Base-by-base conservation (phyloP, 495 filamentous ascomycete genomes). In the Hyaloscypha finlandica region DNA sequence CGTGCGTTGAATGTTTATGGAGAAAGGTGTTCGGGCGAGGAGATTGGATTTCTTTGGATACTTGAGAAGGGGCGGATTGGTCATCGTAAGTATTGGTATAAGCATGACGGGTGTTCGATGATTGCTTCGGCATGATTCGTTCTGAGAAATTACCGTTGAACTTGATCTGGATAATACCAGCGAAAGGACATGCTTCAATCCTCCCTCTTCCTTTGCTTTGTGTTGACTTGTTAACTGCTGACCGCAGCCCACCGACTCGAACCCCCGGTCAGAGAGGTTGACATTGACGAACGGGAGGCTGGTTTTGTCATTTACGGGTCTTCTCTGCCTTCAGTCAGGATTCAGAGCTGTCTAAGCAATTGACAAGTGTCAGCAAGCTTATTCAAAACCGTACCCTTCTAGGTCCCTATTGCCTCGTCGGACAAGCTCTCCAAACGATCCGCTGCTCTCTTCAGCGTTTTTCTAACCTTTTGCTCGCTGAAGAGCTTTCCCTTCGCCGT, bases 81-180 rank as follows among this genome's bases (percentile, higher is more conserved):
- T 6, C 4, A 39, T 42, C 11, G 62, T 64, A 56, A 64, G 62
- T n/a, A 33, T 12, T 6, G 31, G 30, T 56, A 56, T n/a, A 16
- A 70, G 75, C 76, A 77, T 78, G 75, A 73, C 76, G 75, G 76
- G 75, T 77, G 76, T 78, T 77, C 76, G 76, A 76, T 65, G 66
- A 58, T 73, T 75, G 60, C 68, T 70, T 73, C 70, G 54, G 65
- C 68, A 68, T 68, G 65, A 64, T 67, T 75, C 63, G 63, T 66
- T 66, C 63, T 66, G 63, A 66, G 63, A 66, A 45, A 48, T 63
- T 59, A 66, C 63, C 63, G 63, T 66, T 66, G 63, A 66, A 66
- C 63, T 66, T 66, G 63, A 66, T 66, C 63, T 66, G 63, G 63
- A 59, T 66, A 66, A 66, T 66, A 66, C 63, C 63, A 66, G 63